Conservation (phyloP, 768 basidiomycete genomes). For the Hygrophorus russula region DNA sequence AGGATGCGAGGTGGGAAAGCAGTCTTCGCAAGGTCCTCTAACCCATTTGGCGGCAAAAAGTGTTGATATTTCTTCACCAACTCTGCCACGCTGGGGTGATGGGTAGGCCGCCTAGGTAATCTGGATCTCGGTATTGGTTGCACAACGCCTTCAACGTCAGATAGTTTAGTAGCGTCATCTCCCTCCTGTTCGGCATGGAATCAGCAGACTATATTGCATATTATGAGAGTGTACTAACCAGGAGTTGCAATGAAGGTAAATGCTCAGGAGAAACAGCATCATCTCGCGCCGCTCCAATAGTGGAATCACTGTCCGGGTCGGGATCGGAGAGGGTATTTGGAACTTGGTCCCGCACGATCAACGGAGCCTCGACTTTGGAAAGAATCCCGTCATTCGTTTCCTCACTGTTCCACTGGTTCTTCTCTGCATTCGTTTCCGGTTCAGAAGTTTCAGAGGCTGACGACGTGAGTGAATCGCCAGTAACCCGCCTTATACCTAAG, state of each 20-base stretch:
- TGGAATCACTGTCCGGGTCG: constrained; percentile 76
- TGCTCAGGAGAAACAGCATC: constrained; percentile 11
- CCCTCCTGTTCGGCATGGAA: background rate
- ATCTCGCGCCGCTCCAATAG: constrained; percentile 51
- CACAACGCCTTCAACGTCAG: constrained; percentile 13
- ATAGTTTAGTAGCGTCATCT: background rate
- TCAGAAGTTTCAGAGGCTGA: constrained; percentile 70
- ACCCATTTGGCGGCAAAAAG: constrained; percentile 58
- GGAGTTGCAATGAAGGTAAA: constrained; percentile 2
- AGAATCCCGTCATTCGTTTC: constrained; percentile 6
- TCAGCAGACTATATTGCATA: background rate
- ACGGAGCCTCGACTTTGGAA: background rate
- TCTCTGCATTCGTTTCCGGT: constrained; percentile 31
- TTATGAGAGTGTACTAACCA: background rate
- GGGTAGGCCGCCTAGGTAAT: constrained; percentile 46
- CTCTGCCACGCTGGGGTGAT: constrained; percentile 69
- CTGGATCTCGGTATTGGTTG: constrained; percentile 33
- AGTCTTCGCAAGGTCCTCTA: constrained; percentile 61
- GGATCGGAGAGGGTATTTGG: constrained; percentile 14
- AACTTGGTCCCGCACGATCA: background rate
- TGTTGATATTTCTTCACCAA: constrained; percentile 77
- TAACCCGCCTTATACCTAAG: constrained; percentile 33
- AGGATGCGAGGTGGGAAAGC: constrained; percentile 48
- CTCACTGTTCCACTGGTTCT: constrained; percentile 3
- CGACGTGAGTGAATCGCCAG: constrained; percentile 46